phyloP scores from a whole-genome alignment of 1,139 yeast species.

The Zygosaccharomyces sapae region DNA sequence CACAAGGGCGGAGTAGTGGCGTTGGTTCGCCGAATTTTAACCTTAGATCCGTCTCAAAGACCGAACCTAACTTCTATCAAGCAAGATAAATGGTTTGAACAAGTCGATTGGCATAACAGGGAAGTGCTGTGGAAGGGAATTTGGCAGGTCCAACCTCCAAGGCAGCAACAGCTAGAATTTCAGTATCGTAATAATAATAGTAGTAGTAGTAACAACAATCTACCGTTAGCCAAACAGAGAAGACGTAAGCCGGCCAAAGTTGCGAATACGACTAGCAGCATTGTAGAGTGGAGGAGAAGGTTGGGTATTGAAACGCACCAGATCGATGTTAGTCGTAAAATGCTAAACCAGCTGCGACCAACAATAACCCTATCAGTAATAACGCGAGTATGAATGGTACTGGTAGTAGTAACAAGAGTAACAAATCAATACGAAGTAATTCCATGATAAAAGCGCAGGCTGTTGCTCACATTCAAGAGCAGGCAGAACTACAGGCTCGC shows the following conservation, averaged over 20 bases:
- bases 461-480: neutral
- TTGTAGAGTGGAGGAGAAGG: constrained; percentile 36
- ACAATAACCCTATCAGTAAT: too few species aligned
- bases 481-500: constrained; percentile 1
- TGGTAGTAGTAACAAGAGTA: neutral
- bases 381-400: neutral
- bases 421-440: constrained; percentile 3
- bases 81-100: constrained; percentile 68
- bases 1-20: constrained; percentile 36
- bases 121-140: constrained; percentile 59
- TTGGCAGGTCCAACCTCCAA: constrained; percentile 27
- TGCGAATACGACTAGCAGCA: constrained; percentile 33
- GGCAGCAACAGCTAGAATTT: too few species aligned
- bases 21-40: constrained; percentile 52
- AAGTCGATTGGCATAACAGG: constrained; percentile 60
- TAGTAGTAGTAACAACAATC: constrained; percentile 28
- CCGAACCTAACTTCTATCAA: constrained; percentile 62
- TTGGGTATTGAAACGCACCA: constrained; percentile 30
- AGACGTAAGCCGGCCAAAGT: constrained; percentile 31
- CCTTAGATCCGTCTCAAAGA: constrained; percentile 61
- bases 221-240: constrained; percentile 30
- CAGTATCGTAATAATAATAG: constrained; percentile 22
- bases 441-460: neutral
- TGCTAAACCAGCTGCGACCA: too few species aligned
- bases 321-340: constrained; percentile 1